These are phyloP conservation scores for Calonectria pseudoturangicola DNA, from an alignment of 2,329 filamentous ascomycete genomes.

Conservation along the genomic window DNA sequence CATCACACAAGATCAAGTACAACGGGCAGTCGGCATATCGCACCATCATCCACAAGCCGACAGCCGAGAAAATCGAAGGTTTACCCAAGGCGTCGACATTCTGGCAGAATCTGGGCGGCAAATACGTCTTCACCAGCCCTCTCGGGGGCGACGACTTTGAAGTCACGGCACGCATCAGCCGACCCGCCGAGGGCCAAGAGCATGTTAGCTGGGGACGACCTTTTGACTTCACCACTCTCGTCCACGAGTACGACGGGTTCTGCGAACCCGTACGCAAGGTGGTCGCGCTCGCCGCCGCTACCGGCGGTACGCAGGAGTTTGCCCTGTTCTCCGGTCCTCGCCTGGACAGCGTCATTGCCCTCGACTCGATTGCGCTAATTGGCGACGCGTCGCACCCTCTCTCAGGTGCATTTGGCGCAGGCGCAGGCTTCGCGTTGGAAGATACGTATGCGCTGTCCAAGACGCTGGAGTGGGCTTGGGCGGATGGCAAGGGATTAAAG, in stretches of 20 bases:
- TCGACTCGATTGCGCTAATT: slow-evolving; percentile 64
- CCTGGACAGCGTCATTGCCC: slow-evolving; percentile 52
- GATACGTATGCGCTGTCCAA: slow-evolving; percentile 54
- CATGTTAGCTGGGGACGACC: slow-evolving; percentile 57
- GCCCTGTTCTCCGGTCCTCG: slow-evolving; percentile 56
- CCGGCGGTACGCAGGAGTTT: slow-evolving; percentile 55
- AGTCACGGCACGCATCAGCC: slow-evolving; percentile 53
- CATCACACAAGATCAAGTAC: slow-evolving; percentile 66
- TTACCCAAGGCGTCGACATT: slow-evolving; percentile 56
- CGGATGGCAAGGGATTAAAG: slow-evolving; percentile 38
- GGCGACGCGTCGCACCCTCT: slow-evolving; percentile 74
- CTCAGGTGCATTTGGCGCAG: slow-evolving; percentile 65
- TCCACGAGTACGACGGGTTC: slow-evolving; percentile 55
- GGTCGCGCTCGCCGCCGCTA: slow-evolving; percentile 53
- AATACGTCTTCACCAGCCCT: slow-evolving; percentile 59
- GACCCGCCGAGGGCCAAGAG: slow-evolving; percentile 47
- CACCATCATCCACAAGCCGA: slow-evolving; percentile 54
- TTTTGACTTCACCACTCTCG: slow-evolving; percentile 47
- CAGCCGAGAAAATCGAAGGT: slow-evolving; percentile 54
- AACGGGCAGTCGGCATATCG: slow-evolving; percentile 61
- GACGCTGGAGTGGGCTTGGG: slow-evolving; percentile 52
- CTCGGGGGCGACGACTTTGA: slow-evolving; percentile 59
- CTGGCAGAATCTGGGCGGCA: slow-evolving; percentile 57
- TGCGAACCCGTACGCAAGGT: slow-evolving; percentile 56
- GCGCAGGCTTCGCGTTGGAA: slow-evolving; percentile 62